Conservation (phyloP, 2,329 filamentous ascomycete species). For the Tolypocladium cylindrosporum region DNA sequence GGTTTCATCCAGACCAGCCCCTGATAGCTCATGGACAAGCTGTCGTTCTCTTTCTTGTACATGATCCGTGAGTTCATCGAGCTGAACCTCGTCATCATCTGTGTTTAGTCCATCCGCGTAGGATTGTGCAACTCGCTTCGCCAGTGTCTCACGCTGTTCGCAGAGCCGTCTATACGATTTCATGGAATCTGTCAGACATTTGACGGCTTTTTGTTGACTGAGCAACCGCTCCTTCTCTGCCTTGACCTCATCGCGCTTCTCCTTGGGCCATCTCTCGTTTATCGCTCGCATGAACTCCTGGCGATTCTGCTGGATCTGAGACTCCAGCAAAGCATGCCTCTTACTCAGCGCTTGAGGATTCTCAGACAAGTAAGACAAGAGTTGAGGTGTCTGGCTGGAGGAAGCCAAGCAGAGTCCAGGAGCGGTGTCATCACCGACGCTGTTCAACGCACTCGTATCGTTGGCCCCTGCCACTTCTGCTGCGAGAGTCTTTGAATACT, state of each 20-base stretch:
- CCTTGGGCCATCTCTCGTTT: slow-evolving; percentile 32
- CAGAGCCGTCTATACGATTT: slow-evolving; percentile 31
- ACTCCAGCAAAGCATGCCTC: slow-evolving; percentile 27
- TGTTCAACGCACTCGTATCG: background rate
- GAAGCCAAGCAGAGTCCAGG: slow-evolving; percentile 1
- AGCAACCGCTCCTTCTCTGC: slow-evolving; percentile 36
- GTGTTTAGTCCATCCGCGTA: slow-evolving; percentile 42
- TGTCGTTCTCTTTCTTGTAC: slow-evolving; percentile 32
- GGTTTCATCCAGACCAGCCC: slow-evolving; percentile 34
- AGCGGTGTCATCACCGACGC: background rate
- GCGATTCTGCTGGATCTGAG: slow-evolving; percentile 35
- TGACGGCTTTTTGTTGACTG: slow-evolving; percentile 34
- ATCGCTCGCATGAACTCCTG: slow-evolving; percentile 37
- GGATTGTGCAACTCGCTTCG: slow-evolving; percentile 35
- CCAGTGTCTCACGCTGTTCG: slow-evolving; percentile 33
- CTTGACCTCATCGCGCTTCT: slow-evolving; percentile 36
- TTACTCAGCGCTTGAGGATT: slow-evolving; percentile 21
- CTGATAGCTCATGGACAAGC: slow-evolving; percentile 29
- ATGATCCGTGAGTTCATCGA: slow-evolving; percentile 37
- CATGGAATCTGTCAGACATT: slow-evolving; percentile 29
- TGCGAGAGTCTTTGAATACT: background rate
- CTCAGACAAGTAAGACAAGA: slow-evolving; percentile 19
- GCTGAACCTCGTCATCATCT: slow-evolving; percentile 36
- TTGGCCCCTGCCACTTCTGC: background rate
- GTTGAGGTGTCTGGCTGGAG: slow-evolving; percentile 15